A percentile compares a stretch with the other conserved stretches of the same genome.
Evolutionary conservation across 768 basidiomycete species (phyloP).

Genomic region (Candolleomyces eurysporus): DNA sequence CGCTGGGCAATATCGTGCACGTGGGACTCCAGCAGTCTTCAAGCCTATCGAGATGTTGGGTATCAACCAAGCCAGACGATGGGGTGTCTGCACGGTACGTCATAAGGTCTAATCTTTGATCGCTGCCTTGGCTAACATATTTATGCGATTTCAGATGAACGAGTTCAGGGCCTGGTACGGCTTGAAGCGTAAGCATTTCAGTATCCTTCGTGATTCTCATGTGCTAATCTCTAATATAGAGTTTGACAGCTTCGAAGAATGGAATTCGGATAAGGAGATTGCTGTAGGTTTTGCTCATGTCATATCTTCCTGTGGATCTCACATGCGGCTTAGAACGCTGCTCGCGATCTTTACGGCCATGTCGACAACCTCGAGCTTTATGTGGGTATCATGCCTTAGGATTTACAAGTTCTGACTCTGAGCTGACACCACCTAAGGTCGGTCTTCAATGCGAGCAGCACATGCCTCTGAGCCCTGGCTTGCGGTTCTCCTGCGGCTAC

Average conservation of each 20-base stretch:
- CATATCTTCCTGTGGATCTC: too few relatives aligned
- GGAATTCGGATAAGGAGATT: slow-evolving; percentile 48
- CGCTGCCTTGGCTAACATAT: neutral
- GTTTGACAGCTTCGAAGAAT: slow-evolving; percentile 50
- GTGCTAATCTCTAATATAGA: slow-evolving; percentile 18
- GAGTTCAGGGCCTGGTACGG: too few relatives aligned
- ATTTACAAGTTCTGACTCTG: neutral
- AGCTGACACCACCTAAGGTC: slow-evolving; percentile 8
- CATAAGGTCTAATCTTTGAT: too few relatives aligned
- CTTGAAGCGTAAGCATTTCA: too few relatives aligned
- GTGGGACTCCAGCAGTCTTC: slow-evolving; percentile 45
- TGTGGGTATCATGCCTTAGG: neutral
- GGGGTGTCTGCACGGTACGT: slow-evolving; percentile 47
- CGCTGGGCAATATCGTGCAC: slow-evolving; percentile 41
- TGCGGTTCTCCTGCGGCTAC: slow-evolving; percentile 27
- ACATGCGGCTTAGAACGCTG: slow-evolving; percentile 13
- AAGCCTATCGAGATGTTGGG: slow-evolving; percentile 55
- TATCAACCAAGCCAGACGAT: slow-evolving; percentile 50
- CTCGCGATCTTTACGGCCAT: slow-evolving; percentile 30
- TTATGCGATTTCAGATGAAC: too few relatives aligned
- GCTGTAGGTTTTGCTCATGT: slow-evolving; percentile 26
- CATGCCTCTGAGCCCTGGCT: slow-evolving; percentile 28
- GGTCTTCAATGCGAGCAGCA: slow-evolving; percentile 32
- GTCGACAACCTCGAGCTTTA: slow-evolving; percentile 13
- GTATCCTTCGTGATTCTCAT: neutral